Evolutionary conservation across 768 basidiomycete species (phyloP).

Genomic region (Sarcomyxa edulis): DNA sequence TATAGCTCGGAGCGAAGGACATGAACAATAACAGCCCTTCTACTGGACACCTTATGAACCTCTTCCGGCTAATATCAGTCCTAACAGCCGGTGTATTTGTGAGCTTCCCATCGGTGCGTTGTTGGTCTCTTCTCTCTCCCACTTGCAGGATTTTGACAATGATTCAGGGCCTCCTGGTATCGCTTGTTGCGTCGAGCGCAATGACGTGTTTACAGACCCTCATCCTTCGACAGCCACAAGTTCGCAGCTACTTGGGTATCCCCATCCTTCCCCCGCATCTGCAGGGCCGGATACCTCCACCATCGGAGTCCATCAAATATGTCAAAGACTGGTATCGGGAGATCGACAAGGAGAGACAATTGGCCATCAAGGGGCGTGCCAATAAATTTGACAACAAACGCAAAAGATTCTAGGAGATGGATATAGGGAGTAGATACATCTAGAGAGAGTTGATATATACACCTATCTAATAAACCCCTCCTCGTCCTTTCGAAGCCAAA

Average conservation of each 20-base stretch:
- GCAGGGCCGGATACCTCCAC: constrained; percentile 26
- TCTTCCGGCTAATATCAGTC: constrained; percentile 54
- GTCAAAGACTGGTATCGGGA: constrained; percentile 16
- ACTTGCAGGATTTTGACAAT: not conserved
- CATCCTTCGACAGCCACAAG: constrained; percentile 34
- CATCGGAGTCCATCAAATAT: constrained; percentile 16
- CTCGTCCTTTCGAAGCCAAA: too few relatives aligned
- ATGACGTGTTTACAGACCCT: constrained; percentile 48
- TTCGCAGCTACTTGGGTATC: constrained; percentile 35
- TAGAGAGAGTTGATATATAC: too few relatives aligned
- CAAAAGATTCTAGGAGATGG: too few relatives aligned
- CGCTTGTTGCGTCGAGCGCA: constrained; percentile 31
- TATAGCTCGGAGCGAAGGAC: constrained; percentile 43
- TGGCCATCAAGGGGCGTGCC: too few relatives aligned
- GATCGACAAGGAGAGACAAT: constrained; percentile 18
- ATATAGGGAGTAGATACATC: too few relatives aligned
- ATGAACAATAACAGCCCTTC: constrained; percentile 47
- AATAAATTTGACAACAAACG: too few relatives aligned
- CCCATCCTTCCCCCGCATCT: constrained; percentile 24
- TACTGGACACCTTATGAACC: constrained; percentile 65
- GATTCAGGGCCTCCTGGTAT: constrained; percentile 34
- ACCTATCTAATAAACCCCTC: too few relatives aligned
- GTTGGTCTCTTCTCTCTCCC: constrained; percentile 1
- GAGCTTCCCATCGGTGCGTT: constrained; percentile 62
- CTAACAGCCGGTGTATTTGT: constrained; percentile 40